Evolutionary conservation across 208 protist genomes (phyloP).

Genomic region (Acanthamoeba royreba): DNA sequence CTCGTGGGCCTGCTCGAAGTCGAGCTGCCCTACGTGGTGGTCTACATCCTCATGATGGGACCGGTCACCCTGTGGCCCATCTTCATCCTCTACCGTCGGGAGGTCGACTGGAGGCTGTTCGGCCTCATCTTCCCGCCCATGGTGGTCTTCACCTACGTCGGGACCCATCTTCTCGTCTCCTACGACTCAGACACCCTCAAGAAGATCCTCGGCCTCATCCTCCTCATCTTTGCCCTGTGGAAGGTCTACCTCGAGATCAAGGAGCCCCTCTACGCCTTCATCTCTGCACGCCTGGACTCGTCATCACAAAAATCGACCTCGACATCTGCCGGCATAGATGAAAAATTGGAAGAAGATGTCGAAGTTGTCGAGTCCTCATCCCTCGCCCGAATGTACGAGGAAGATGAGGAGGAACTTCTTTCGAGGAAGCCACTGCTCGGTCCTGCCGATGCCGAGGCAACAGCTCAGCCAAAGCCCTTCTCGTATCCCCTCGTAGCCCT

Average conservation of each 20-base stretch:
- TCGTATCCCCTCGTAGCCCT: not conserved
- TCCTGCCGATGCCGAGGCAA: not conserved
- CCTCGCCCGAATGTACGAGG: not conserved
- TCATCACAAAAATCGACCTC: too few relatives aligned
- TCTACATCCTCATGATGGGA: not conserved
- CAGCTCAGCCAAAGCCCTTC: not conserved
- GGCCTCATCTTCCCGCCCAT: not conserved
- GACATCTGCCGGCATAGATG: too few relatives aligned
- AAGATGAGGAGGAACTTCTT: not conserved
- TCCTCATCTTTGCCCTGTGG: not conserved
- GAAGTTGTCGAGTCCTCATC: not conserved
- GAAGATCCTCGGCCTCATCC: not conserved
- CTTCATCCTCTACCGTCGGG: not conserved
- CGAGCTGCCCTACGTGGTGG: not conserved
- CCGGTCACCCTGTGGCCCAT: not conserved
- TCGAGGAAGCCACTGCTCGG: not conserved
- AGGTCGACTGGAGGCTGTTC: not conserved
- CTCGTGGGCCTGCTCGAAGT: not conserved
- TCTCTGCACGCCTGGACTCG: too few relatives aligned
- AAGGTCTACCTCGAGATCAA: not conserved
- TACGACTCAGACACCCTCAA: not conserved
- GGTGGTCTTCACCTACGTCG: not conserved
- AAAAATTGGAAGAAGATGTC: not conserved
- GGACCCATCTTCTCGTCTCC: not conserved
- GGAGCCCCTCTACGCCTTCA: not conserved